phyloP scores from a whole-genome alignment of 352 stramenopile species.

The Detonula confervacea region DNA sequence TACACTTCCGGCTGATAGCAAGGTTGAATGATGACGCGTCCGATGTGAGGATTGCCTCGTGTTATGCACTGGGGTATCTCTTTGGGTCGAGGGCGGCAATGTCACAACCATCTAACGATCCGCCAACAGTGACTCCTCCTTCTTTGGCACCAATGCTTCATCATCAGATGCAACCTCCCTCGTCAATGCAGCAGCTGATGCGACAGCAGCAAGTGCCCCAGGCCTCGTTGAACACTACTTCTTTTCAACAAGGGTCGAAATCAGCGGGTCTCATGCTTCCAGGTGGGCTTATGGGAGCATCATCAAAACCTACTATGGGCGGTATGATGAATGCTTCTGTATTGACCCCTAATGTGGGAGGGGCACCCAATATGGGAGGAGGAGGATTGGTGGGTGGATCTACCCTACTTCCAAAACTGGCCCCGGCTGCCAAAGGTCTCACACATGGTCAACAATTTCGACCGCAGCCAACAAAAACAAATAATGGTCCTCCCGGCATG shows the following conservation, averaged over 20 bases:
- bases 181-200: neutral
- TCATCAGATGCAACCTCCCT: slow-evolving; percentile 16
- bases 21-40: slow-evolving; percentile 89
- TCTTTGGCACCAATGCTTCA: slow-evolving; percentile 36
- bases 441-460: slow-evolving; percentile 5
- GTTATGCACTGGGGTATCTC: slow-evolving; percentile 92
- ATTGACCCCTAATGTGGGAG: too few species aligned
- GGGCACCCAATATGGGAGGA: too few species aligned
- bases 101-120: slow-evolving; percentile 19
- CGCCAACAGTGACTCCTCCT: slow-evolving; percentile 6
- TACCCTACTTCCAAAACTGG: slow-evolving; percentile 15
- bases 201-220: slow-evolving; percentile 6
- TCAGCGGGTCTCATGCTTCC: slow-evolving; percentile 4
- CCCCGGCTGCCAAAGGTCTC: neutral
- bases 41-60: slow-evolving; percentile 91
- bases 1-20: slow-evolving; percentile 88
- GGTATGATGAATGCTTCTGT: slow-evolving; percentile 11
- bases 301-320: slow-evolving; percentile 2
- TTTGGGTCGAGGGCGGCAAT: slow-evolving; percentile 81
- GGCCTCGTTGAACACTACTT: slow-evolving; percentile 1
- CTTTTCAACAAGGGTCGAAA: slow-evolving; percentile 31
- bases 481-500: slow-evolving; percentile 34
- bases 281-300: slow-evolving; percentile 30
- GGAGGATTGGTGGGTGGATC: neutral
- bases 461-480: slow-evolving; percentile 12